Evolutionary conservation across 148 eudicot species (phyloP), one percentile per base, ranked within the genome.

Genomic region (Rhododendron henanense): DNA sequence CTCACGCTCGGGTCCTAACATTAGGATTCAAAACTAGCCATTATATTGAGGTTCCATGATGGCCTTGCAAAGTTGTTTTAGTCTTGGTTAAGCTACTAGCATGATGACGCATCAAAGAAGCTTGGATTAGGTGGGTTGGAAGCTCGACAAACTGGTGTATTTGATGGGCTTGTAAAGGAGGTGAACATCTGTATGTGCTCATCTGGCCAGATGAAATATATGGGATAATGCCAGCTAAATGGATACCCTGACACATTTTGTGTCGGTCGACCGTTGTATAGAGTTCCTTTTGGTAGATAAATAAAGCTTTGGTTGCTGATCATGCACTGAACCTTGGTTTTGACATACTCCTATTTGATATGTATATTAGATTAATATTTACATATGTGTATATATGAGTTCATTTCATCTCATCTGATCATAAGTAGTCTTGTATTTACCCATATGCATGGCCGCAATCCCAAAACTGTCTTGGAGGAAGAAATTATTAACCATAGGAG

Each of bases 271-370:
- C 33, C 35, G 18, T 67, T 18, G 39, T 31, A 19, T 25, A 28
- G 6, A 23, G 28, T 33, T 83, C 3, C 13, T 48, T 71, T 14
- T 28, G 44, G 23, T 50, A 25, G 39, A 74, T 84, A 28, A 48
- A 83, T 71, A 35, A 23, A 31, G 10, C 65, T 65, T 50, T 73
- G 47, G 67, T 74, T 73, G 8, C 31, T 67, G 47, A 25, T 53
- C 77, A 44, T 25, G 18, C 10, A 37, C 15, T 69, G 69, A 83
- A 44, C 59, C 23, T 83, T 83, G 55, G 85, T 83, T 45, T 67
- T 25, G 4, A n/a, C 25, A n/a, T 83, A 6, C 55, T 6, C 5
- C 28, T 19, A 9, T 77, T 18, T 19, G 28, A 45, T 15, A 14
- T 67, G n/a, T 57, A n/a, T 18, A 19, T 55, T 5, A 57, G 65